Evolutionary conservation across 1,139 yeast species (phyloP).

Genomic region (Casaregolazyma lundiana): DNA sequence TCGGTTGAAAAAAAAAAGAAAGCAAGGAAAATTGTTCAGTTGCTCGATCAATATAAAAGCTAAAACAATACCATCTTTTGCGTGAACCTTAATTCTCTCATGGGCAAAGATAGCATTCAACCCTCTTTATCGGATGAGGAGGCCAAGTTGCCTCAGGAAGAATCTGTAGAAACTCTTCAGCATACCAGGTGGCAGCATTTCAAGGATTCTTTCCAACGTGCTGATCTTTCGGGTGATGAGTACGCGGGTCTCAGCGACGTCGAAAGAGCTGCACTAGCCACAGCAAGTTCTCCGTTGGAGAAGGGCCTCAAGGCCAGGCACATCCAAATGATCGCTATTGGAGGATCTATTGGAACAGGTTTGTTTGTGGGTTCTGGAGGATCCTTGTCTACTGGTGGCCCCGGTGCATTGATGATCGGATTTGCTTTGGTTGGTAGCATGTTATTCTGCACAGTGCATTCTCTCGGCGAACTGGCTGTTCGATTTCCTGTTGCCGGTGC

Average conservation of each 20-base stretch:
- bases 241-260: conserved; percentile 23
- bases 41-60: not conserved
- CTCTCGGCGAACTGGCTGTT: conserved; percentile 83
- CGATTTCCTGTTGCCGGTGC: conserved; percentile 78
- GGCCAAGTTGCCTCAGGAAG: not conserved
- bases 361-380: conserved; percentile 71
- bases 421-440: conserved; percentile 64
- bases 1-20: not conserved
- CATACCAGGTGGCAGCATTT: conserved; percentile 21
- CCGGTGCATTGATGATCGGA: conserved; percentile 70
- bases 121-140: not conserved
- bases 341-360: conserved; percentile 82
- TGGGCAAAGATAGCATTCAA: not conserved
- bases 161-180: conserved; percentile 2
- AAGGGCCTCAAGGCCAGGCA: conserved; percentile 47
- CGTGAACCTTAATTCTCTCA: not conserved
- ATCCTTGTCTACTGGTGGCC: conserved; percentile 68
- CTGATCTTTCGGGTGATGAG: conserved; percentile 22
- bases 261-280: conserved; percentile 28
- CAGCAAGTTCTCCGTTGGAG: conserved; percentile 37
- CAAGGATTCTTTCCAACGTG: conserved; percentile 30
- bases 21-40: not conserved
- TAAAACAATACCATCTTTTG: not conserved
- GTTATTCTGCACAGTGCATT: conserved; percentile 68
- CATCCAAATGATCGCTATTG: conserved; percentile 68